Evolutionary conservation across 495 filamentous ascomycete genomes (phyloP).

Genomic region (Pyrenula massariospora): DNA sequence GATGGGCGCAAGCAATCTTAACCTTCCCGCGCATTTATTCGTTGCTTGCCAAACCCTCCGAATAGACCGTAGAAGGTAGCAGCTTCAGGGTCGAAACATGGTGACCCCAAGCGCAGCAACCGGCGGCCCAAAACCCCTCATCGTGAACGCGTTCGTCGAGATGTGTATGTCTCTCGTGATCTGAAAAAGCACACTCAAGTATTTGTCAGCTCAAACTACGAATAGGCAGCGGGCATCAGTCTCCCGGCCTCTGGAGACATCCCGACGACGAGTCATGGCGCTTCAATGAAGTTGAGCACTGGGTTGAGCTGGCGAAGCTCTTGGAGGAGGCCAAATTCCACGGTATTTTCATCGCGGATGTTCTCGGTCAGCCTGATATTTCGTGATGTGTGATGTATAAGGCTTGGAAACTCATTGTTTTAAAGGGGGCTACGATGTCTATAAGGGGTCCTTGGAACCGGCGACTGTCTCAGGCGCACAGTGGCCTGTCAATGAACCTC

Average conservation of each 20-base stretch:
- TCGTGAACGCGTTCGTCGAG: conserved; percentile 51
- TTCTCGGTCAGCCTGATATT: conserved; percentile 21
- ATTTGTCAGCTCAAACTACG: not conserved
- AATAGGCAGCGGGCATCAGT: conserved; percentile 39
- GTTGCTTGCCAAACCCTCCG: not conserved
- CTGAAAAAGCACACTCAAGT: not conserved
- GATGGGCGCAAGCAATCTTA: not conserved
- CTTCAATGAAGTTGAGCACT: conserved; percentile 42
- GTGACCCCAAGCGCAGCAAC: not conserved
- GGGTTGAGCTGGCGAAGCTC: conserved; percentile 35
- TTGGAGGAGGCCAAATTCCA: conserved; percentile 40
- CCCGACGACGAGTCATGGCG: conserved; percentile 38
- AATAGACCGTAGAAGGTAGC: not conserved
- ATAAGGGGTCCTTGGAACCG: conserved; percentile 44
- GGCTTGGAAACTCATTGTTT: conserved; percentile 1
- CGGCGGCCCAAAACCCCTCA: conserved; percentile 27
- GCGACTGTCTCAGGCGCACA: conserved; percentile 50
- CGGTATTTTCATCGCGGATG: conserved; percentile 46
- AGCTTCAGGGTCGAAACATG: not conserved
- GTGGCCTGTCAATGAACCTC: conserved; percentile 51
- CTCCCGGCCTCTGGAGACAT: conserved; percentile 40
- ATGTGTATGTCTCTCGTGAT: conserved; percentile 24
- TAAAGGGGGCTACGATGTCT: conserved; percentile 53
- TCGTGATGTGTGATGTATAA: not conserved
- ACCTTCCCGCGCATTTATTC: not conserved